Evolutionary conservation across 1,139 yeast species (phyloP).

Genomic region (Suhomyces panamericanus): DNA sequence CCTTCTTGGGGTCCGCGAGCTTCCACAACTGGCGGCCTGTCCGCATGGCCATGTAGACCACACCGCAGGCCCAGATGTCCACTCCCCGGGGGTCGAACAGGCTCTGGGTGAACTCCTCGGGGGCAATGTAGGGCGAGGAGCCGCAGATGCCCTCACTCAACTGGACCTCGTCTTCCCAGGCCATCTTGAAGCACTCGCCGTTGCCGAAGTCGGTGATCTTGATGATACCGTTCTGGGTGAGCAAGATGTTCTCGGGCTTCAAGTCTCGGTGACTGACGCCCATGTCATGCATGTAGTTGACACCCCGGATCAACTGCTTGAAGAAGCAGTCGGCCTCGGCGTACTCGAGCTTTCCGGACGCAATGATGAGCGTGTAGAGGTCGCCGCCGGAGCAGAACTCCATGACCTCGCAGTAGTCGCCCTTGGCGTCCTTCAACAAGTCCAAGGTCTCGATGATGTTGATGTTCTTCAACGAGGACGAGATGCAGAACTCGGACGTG

Average conservation of each 20-base stretch:
- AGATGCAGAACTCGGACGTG: slow-evolving; percentile 49
- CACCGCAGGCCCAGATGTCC: slow-evolving; percentile 97
- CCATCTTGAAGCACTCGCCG: slow-evolving; percentile 94
- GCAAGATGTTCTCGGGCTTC: slow-evolving; percentile 86
- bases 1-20: slow-evolving; percentile 70
- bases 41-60: slow-evolving; percentile 97
- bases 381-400: slow-evolving; percentile 97
- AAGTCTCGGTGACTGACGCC: slow-evolving; percentile 95
- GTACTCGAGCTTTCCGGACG: slow-evolving; percentile 80
- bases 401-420: slow-evolving; percentile 95
- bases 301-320: slow-evolving; percentile 88
- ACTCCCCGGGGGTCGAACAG: slow-evolving; percentile 90
- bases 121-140: slow-evolving; percentile 92
- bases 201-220: slow-evolving; percentile 96
- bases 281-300: slow-evolving; percentile 94
- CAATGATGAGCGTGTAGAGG: slow-evolving; percentile 77
- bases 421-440: slow-evolving; percentile 83
- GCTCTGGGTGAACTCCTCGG: slow-evolving; percentile 77
- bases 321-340: slow-evolving; percentile 94
- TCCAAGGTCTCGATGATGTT: slow-evolving; percentile 83
- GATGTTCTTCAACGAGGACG: slow-evolving; percentile 47
- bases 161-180: slow-evolving; percentile 91
- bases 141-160: slow-evolving; percentile 83
- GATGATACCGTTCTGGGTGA: slow-evolving; percentile 76
- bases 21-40: slow-evolving; percentile 95